These are phyloP conservation scores for Lodderomyces margitis DNA, from an alignment of 1,139 yeast genomes.

Conservation along the genomic window DNA sequence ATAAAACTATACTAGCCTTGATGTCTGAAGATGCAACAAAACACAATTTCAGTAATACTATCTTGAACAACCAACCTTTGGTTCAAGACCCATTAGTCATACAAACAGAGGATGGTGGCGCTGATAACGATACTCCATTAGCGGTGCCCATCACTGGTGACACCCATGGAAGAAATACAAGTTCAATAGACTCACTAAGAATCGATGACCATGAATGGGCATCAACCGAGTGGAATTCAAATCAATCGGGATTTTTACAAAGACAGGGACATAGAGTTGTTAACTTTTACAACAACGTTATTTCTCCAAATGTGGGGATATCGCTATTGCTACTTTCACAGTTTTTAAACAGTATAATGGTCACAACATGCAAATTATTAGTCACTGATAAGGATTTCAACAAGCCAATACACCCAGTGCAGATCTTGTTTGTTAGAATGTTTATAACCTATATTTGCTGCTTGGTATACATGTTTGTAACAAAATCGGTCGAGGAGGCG, in stretches of 20 bases:
- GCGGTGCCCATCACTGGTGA: slow-evolving; percentile 7
- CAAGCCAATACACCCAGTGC: slow-evolving; percentile 70
- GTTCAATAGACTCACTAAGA: slow-evolving; percentile 9
- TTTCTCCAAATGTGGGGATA: slow-evolving; percentile 35
- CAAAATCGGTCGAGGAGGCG: slow-evolving; percentile 53
- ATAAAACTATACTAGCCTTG: background rate
- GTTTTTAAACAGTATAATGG: slow-evolving; percentile 74
- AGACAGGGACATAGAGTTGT: slow-evolving; percentile 2
- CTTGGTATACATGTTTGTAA: slow-evolving; percentile 49
- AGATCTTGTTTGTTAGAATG: slow-evolving; percentile 78
- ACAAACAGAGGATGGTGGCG: slow-evolving; percentile 6
- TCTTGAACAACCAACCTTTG: slow-evolving; percentile 13
- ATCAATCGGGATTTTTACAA: slow-evolving; percentile 1
- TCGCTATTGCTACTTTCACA: slow-evolving; percentile 54
- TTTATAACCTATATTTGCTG: slow-evolving; percentile 62
- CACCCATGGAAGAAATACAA: background rate
- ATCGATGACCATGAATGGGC: slow-evolving; percentile 9
- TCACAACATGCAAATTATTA: slow-evolving; percentile 67
- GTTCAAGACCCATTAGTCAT: slow-evolving; percentile 13
- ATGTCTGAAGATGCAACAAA: slow-evolving; percentile 2
- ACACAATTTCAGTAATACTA: slow-evolving; percentile 7
- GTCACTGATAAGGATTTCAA: slow-evolving; percentile 58
- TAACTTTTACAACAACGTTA: slow-evolving; percentile 9
- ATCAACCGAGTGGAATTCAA: background rate
- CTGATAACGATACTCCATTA: slow-evolving; percentile 6